A percentile compares a stretch with the other conserved stretches of the same genome.
Evolutionary conservation across 2,329 filamentous ascomycete genomes (phyloP).

Genomic region (Ceratocystis ficicola): DNA sequence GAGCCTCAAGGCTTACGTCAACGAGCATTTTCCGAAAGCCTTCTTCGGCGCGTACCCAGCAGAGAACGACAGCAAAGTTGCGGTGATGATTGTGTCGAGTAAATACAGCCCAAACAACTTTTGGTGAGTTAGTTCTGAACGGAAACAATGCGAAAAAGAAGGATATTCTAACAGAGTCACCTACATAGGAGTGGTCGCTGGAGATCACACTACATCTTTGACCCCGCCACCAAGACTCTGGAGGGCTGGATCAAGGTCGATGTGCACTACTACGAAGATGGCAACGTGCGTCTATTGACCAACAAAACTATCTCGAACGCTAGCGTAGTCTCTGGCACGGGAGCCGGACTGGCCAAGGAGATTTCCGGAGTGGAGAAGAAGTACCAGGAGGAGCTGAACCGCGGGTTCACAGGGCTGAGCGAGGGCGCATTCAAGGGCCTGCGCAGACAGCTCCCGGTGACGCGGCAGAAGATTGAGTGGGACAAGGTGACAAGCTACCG

Average conservation of each 20-base stretch:
- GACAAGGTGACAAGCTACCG: conserved; percentile 93
- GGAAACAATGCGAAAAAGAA: background rate
- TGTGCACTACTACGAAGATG: conserved; percentile 99
- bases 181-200: conserved; percentile 76
- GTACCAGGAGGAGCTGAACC: conserved; percentile 93
- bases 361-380: conserved; percentile 73
- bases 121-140: conserved; percentile 48
- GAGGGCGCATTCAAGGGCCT: conserved; percentile 93
- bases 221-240: conserved; percentile 54
- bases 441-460: conserved; percentile 85
- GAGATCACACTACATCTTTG: conserved; percentile 75
- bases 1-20: conserved; percentile 59
- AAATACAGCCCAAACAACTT: conserved; percentile 98
- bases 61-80: conserved; percentile 61
- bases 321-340: conserved; percentile 50
- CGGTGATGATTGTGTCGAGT: conserved; percentile 78
- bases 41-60: conserved; percentile 74
- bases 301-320: conserved; percentile 55
- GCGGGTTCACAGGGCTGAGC: conserved; percentile 73
- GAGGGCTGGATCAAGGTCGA: conserved; percentile 80
- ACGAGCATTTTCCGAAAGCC: conserved; percentile 78
- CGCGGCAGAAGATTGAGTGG: conserved; percentile 98
- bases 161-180: background rate
- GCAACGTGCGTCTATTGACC: conserved; percentile 89
- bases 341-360: conserved; percentile 60